phyloP scores from a whole-genome alignment of 2,329 filamentous ascomycete genomes.

The Hypoxylon sp. region DNA sequence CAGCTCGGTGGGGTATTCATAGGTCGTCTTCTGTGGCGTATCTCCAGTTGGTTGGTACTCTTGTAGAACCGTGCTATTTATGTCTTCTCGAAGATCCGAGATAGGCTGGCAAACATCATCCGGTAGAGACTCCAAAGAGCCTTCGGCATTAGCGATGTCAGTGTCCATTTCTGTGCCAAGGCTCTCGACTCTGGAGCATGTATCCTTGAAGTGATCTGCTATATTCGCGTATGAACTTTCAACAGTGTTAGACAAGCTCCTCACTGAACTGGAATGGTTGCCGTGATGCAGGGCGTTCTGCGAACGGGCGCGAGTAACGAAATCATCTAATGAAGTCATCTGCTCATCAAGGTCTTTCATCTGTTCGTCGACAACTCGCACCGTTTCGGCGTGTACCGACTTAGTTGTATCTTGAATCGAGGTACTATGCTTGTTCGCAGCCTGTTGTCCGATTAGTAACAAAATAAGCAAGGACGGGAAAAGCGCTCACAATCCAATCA shows the following conservation, averaged over 20 bases:
- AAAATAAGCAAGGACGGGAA: constrained; percentile 29
- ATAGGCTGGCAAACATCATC: constrained; percentile 78
- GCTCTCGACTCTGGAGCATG: constrained; percentile 76
- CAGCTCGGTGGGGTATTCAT: constrained; percentile 83
- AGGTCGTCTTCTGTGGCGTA: constrained; percentile 85
- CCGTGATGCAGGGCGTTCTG: constrained; percentile 86
- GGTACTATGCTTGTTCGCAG: constrained; percentile 83
- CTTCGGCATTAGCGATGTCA: constrained; percentile 71
- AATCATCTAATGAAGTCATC: constrained; percentile 91
- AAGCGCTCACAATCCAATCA: constrained; percentile 83
- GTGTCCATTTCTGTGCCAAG: constrained; percentile 78
- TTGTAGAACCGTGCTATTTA: constrained; percentile 74
- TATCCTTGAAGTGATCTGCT: constrained; percentile 77
- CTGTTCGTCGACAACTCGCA: constrained; percentile 90
- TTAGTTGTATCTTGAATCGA: constrained; percentile 87
- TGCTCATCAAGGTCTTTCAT: constrained; percentile 89
- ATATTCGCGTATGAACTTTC: constrained; percentile 81
- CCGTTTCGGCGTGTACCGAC: constrained; percentile 90
- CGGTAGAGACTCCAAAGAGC: constrained; percentile 73
- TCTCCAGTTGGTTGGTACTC: constrained; percentile 90
- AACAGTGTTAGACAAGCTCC: constrained; percentile 75
- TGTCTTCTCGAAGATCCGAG: constrained; percentile 76
- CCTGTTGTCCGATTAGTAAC: constrained; percentile 60
- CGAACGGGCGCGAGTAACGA: constrained; percentile 83
- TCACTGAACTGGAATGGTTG: constrained; percentile 76